Percentiles rank a stretch among this genome's conserved stretches.
Evolutionary conservation across 768 basidiomycete genomes (phyloP).

Genomic region (Ramaria sp.): DNA sequence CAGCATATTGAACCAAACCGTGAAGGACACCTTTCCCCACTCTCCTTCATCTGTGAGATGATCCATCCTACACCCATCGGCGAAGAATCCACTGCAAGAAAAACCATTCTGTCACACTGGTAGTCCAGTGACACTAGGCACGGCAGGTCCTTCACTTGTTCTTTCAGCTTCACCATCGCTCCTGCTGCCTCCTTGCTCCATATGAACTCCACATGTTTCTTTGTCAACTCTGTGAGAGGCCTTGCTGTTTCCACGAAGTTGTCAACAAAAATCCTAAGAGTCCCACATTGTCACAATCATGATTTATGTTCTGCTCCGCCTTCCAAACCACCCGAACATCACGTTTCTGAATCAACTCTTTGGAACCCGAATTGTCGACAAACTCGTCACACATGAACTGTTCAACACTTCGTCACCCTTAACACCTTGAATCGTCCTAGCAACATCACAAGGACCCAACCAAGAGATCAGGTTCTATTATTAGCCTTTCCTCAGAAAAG

Average conservation of each 20-base stretch:
- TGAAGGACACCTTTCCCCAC: slow-evolving; percentile 16
- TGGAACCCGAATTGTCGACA: too few relatives aligned
- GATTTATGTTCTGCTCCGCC: too few relatives aligned
- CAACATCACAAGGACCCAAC: too few relatives aligned
- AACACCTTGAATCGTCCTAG: too few relatives aligned
- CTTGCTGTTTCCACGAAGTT: slow-evolving; percentile 9
- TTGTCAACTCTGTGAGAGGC: slow-evolving; percentile 13
- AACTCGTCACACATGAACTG: too few relatives aligned
- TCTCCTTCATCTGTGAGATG: slow-evolving; percentile 16
- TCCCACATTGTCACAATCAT: too few relatives aligned
- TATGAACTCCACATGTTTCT: slow-evolving; percentile 15
- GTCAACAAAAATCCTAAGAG: slow-evolving; percentile 12
- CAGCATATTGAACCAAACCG: slow-evolving; percentile 29
- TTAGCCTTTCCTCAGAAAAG: too few relatives aligned
- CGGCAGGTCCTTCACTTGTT: slow-evolving; percentile 9
- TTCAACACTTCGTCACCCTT: too few relatives aligned
- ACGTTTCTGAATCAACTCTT: too few relatives aligned
- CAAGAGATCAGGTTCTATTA: too few relatives aligned
- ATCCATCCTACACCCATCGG: slow-evolving; percentile 18
- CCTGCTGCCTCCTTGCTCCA: slow-evolving; percentile 11
- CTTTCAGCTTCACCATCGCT: slow-evolving; percentile 14
- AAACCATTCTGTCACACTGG: slow-evolving; percentile 9
- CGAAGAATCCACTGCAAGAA: slow-evolving; percentile 19
- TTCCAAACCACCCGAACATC: too few relatives aligned
- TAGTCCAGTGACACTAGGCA: slow-evolving; percentile 17